A percentile compares a stretch with the other conserved stretches of the same genome.
phyloP scores from a whole-genome alignment of 2,329 filamentous ascomycete genomes.

The Daldinia sp. region DNA sequence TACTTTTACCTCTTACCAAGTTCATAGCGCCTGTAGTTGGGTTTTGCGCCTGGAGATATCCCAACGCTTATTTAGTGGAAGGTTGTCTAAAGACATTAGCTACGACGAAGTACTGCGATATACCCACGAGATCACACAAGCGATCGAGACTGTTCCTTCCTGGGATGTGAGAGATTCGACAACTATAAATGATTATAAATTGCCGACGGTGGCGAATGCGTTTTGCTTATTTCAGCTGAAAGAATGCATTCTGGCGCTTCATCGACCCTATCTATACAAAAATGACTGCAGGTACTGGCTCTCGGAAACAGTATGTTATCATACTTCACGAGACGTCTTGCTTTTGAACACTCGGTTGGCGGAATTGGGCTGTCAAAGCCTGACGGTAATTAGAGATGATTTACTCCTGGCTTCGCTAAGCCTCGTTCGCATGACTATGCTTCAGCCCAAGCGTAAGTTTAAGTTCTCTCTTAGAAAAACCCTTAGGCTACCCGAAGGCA shows the following conservation, averaged over 20 bases:
- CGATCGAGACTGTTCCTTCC: conserved; percentile 33
- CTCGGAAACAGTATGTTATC: conserved; percentile 38
- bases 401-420: conserved; percentile 36
- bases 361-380: conserved; percentile 22
- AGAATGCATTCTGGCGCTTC: conserved; percentile 38
- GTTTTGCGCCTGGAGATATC: conserved; percentile 39
- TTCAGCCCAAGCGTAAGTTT: conserved; percentile 31
- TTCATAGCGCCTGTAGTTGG: conserved; percentile 34
- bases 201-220: conserved; percentile 17
- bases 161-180: conserved; percentile 20
- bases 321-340: conserved; percentile 38
- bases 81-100: conserved; percentile 7
- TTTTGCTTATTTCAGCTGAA: conserved; percentile 39
- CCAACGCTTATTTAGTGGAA: conserved; percentile 18
- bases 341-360: conserved; percentile 31
- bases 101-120: conserved; percentile 39
- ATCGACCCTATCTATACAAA: conserved; percentile 36
- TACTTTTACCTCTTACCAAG: conserved; percentile 40
- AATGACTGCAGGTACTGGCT: conserved; percentile 28
- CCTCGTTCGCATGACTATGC: conserved; percentile 32
- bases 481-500: no score
- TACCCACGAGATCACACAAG: conserved; percentile 37
- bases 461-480: background rate
- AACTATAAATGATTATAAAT: background rate
- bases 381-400: conserved; percentile 35